phyloP scores from a whole-genome alignment of 192 early-diverging fungal genomes.

The Fimicolochytrium jonesii region DNA sequence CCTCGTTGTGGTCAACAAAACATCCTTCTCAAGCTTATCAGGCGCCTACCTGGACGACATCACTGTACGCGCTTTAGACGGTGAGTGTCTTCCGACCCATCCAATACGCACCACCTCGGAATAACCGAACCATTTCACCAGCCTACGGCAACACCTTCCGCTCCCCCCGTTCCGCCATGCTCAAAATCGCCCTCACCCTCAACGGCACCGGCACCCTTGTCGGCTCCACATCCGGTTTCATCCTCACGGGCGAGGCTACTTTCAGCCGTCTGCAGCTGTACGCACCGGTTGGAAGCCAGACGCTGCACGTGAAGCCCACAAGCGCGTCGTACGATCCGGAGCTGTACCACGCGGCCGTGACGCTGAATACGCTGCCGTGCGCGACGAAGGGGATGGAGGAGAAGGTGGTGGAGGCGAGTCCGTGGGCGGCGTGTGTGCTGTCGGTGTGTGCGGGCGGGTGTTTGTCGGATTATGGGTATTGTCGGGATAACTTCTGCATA shows the following conservation, averaged over 20 bases:
- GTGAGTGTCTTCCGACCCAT: too few relatives aligned
- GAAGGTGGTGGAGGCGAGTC: neutral
- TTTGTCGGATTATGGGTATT: conserved; percentile 9
- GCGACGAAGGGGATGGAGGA: conserved; percentile 3
- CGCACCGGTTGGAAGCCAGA: neutral
- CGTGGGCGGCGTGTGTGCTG: neutral
- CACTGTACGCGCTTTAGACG: neutral
- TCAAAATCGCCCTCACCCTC: neutral
- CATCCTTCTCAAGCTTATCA: neutral
- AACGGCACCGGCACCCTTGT: neutral
- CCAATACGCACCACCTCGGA: neutral
- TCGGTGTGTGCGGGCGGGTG: conserved; percentile 6
- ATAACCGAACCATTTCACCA: neutral
- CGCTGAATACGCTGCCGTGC: conserved; percentile 2
- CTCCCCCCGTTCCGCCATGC: neutral
- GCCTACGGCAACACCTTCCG: conserved; percentile 4
- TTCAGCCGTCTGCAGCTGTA: conserved; percentile 3
- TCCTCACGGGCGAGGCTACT: neutral
- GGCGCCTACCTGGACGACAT: conserved; percentile 3
- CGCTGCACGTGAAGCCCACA: neutral
- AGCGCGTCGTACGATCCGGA: neutral
- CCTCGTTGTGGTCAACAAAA: neutral
- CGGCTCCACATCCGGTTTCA: neutral
- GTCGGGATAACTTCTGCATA: conserved; percentile 2
- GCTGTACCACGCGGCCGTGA: neutral